phyloP scores from a whole-genome alignment of 176 grass and related monocot species.

The Aegilops longissima region DNA sequence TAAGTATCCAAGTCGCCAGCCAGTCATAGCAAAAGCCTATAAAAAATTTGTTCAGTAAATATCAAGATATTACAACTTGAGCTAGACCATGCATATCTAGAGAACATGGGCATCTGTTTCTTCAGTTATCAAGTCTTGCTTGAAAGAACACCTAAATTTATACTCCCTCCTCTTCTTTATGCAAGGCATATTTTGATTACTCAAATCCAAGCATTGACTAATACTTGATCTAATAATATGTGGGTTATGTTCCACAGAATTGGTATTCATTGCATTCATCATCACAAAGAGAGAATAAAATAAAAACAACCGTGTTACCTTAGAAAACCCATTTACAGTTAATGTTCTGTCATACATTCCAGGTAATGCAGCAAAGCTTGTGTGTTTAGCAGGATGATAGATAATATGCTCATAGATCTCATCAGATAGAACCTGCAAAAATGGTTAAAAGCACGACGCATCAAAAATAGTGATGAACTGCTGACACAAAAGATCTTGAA shows the following conservation, averaged over 20 bases:
- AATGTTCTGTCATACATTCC: slow-evolving; percentile 83
- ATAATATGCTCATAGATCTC: slow-evolving; percentile 92
- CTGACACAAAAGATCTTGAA: not conserved
- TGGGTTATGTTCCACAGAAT: not conserved
- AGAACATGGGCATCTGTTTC: not conserved
- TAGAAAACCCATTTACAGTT: slow-evolving; percentile 85
- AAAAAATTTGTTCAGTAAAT: slow-evolving; percentile 26
- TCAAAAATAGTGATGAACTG: slow-evolving; percentile 9
- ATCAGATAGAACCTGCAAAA: slow-evolving; percentile 82
- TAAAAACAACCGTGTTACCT: slow-evolving; percentile 32
- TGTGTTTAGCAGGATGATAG: slow-evolving; percentile 69
- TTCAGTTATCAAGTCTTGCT: slow-evolving; percentile 3
- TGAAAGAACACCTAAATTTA: not conserved
- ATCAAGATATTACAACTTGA: not conserved
- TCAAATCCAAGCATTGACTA: not conserved
- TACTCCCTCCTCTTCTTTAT: not conserved
- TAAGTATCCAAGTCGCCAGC: slow-evolving; percentile 94
- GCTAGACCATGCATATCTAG: not conserved
- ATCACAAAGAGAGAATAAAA: not conserved
- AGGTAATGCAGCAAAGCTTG: slow-evolving; percentile 76
- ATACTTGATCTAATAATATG: not conserved
- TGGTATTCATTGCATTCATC: not conserved
- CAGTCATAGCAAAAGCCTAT: slow-evolving; percentile 98
- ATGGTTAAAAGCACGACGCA: not conserved
- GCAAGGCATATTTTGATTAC: not conserved